A percentile compares a stretch with the other conserved stretches of the same genome.
Evolutionary conservation across 2,329 filamentous ascomycete genomes (phyloP).

Genomic region (Trichoderma breve): DNA sequence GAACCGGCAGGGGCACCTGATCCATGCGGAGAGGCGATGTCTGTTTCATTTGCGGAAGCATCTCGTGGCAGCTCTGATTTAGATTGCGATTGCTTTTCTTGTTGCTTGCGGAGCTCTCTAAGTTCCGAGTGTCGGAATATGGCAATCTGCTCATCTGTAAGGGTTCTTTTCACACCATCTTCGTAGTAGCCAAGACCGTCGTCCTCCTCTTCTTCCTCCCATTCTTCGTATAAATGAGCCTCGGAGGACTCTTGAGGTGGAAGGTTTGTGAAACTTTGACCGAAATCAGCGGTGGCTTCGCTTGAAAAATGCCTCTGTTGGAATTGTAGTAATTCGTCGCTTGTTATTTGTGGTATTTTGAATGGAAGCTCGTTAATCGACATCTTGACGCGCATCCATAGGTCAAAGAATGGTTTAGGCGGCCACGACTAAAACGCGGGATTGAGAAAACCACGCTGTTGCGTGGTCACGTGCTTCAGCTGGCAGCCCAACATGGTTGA

Average conservation of each 20-base stretch:
- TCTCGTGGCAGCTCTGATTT: background rate
- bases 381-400: background rate
- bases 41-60: conserved; percentile 22
- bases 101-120: conserved; percentile 62
- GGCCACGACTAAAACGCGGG: background rate
- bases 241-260: conserved; percentile 27
- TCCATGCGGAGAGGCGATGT: background rate
- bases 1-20: conserved; percentile 18
- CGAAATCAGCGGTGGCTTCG: conserved; percentile 46
- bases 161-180: conserved; percentile 82
- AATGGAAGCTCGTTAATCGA: conserved; percentile 16
- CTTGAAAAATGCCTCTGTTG: conserved; percentile 59
- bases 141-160: conserved; percentile 86
- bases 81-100: conserved; percentile 32
- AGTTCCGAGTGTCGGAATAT: conserved; percentile 91
- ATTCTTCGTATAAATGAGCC: conserved; percentile 33
- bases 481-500: background rate
- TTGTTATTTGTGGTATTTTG: conserved; percentile 28
- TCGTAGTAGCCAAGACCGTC: conserved; percentile 78
- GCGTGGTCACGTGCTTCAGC: background rate
- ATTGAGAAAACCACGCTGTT: background rate
- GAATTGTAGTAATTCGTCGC: conserved; percentile 57
- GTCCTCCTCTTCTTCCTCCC: conserved; percentile 45
- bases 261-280: conserved; percentile 42
- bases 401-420: background rate